Evolutionary conservation across 768 basidiomycete genomes (phyloP).

Genomic region (Phaffia australis): DNA sequence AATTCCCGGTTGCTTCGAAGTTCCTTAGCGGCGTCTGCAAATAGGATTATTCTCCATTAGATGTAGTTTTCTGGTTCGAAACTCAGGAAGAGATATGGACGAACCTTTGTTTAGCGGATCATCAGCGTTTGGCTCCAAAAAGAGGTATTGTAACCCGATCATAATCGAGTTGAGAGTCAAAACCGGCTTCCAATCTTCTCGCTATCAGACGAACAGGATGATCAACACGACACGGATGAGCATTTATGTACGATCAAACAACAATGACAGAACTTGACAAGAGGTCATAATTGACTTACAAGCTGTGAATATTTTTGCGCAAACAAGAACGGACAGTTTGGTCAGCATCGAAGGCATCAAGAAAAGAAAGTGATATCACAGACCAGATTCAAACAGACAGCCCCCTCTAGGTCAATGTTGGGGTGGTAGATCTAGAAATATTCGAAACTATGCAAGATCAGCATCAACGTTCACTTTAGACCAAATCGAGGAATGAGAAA

Average conservation of each 20-base stretch:
- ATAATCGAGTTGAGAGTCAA: slow-evolving; percentile 94
- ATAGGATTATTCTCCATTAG: too few relatives aligned
- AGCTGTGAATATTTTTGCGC: slow-evolving; percentile 2
- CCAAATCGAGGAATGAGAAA: not conserved
- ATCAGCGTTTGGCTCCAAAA: slow-evolving; percentile 96
- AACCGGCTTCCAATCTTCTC: slow-evolving; percentile 99
- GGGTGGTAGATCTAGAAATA: slow-evolving; percentile 84
- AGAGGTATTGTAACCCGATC: slow-evolving; percentile 87
- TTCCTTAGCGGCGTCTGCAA: slow-evolving; percentile 85
- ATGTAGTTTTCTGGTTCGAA: not conserved
- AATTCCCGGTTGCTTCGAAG: slow-evolving; percentile 75
- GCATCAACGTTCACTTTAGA: not conserved
- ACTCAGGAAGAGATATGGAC: slow-evolving; percentile 29
- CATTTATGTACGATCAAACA: not conserved
- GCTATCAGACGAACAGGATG: slow-evolving; percentile 40
- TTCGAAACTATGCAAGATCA: not conserved
- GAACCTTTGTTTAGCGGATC: slow-evolving; percentile 96
- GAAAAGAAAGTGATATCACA: not conserved
- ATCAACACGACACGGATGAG: not conserved
- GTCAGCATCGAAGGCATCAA: not conserved
- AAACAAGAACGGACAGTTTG: not conserved
- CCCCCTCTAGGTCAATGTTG: slow-evolving; percentile 94
- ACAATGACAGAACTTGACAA: not conserved
- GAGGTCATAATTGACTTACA: not conserved
- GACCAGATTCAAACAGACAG: slow-evolving; percentile 61